Percentiles rank a stretch among this genome's conserved stretches.
Evolutionary conservation across 2,329 filamentous ascomycete species (phyloP).

Genomic region (Penicillium sp.): DNA sequence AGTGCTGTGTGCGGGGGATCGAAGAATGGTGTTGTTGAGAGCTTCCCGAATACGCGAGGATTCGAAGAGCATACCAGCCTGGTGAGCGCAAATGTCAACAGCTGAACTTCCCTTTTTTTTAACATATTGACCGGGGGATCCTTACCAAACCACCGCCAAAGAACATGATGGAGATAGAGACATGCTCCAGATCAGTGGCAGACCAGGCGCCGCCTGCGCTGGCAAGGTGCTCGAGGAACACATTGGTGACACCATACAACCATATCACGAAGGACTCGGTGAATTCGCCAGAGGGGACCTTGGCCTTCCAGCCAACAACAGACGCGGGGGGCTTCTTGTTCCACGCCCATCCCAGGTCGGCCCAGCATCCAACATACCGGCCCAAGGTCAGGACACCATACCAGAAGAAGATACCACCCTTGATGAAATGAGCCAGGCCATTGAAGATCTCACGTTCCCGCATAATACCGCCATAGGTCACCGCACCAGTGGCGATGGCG

Average conservation of each 20-base stretch:
- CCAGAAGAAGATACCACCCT: constrained; percentile 94
- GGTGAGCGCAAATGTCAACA: neutral
- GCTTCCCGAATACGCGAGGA: constrained; percentile 66
- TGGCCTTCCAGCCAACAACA: constrained; percentile 62
- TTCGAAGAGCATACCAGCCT: constrained; percentile 84
- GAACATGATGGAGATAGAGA: constrained; percentile 91
- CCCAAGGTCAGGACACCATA: constrained; percentile 84
- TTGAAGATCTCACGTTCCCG: constrained; percentile 72
- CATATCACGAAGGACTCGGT: constrained; percentile 88
- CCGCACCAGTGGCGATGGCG: constrained; percentile 69
- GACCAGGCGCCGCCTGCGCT: constrained; percentile 72
- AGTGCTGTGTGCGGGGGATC: constrained; percentile 40
- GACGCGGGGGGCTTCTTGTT: constrained; percentile 71
- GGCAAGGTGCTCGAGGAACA: constrained; percentile 87
- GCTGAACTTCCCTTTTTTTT: neutral
- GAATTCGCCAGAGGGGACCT: constrained; percentile 77
- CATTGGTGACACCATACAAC: constrained; percentile 83
- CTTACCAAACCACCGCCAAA: constrained; percentile 83
- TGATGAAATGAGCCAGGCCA: constrained; percentile 89
- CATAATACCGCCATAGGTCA: constrained; percentile 81
- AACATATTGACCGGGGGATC: neutral
- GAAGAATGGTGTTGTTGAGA: constrained; percentile 52
- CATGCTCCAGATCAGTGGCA: constrained; percentile 81
- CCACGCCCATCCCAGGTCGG: constrained; percentile 93
- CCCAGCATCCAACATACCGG: constrained; percentile 87